Base-by-base conservation (phyloP, 331 rosid genomes). In the Quercus phellos region DNA sequence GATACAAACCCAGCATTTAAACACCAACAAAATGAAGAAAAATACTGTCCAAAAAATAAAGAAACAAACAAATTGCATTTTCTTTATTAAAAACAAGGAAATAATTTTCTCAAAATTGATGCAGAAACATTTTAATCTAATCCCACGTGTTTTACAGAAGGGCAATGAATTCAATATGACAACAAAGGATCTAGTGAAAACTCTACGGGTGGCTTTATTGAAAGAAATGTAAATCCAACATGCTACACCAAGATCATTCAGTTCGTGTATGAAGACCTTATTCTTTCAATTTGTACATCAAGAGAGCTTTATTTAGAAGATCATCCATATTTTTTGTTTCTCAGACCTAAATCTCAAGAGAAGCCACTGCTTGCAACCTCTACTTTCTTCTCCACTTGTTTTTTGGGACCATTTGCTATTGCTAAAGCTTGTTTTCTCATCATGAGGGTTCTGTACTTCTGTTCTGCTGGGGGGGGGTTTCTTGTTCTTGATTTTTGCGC, bases 171-270 rank as follows among this genome's bases (percentile, higher is more conserved):
- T 77, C 80, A 70, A 69, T 46, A 70, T 79, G 80, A 64, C 83
- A 14, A 75, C 78, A 79, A 79, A 80, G 81, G 88, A 82, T 71
- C 74, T 87, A 13, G 87, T 81, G 55, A 78, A 82, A 75, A 74
- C 51, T 69, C 35, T 87, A 35, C 78, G 84, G 35, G 55, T 22
- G 72, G 82, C 85, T 74, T 68, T 83, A 59, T 38, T 82, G 67
- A 69, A 77, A 34, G 74, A 70, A 53, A 78, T 78, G 77, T 78
- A 80, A 85, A 66, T 17, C 34, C 24, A 66, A 32, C 70, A 32
- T 17, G 46, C 16, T 64, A 17, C 46, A 32, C 46, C 42, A 32
- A 3, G 50, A 64, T 32, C 70, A 32, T 42, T 32, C 34, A 42
- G 70, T 64, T 42, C 70, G 34, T 46, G 53, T 46, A 2, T 64